Conservation (phyloP, 2,329 filamentous ascomycete genomes). For the Zymoseptoria passerinii region DNA sequence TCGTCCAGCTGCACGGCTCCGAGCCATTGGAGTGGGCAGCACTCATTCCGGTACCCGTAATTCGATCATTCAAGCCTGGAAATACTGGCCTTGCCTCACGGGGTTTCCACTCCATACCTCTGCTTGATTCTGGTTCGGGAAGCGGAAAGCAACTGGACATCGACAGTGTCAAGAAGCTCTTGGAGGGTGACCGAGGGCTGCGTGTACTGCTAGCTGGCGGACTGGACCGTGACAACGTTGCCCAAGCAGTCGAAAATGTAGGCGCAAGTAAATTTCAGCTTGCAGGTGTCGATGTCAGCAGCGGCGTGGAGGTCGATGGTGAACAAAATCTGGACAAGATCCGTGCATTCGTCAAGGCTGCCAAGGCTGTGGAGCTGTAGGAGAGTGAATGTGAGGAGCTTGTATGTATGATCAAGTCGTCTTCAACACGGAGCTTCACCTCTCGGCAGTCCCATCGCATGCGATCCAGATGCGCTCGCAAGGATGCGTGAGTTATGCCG, state of each 20-base stretch:
- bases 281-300: constrained; percentile 84
- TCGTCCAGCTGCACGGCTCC: constrained; percentile 86
- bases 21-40: constrained; percentile 89
- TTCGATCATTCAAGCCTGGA: constrained; percentile 72
- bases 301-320: constrained; percentile 79
- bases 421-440: not conserved
- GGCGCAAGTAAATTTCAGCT: constrained; percentile 54
- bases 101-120: constrained; percentile 73
- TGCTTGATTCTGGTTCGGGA: constrained; percentile 79
- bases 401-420: not conserved
- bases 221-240: constrained; percentile 70
- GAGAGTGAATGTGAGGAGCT: not conserved
- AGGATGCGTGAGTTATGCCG: not conserved
- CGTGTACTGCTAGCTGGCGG: constrained; percentile 79
- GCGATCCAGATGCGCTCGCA: not conserved
- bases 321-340: constrained; percentile 77
- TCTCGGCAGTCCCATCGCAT: not conserved
- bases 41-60: constrained; percentile 84
- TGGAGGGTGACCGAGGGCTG: constrained; percentile 62
- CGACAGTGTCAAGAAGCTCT: constrained; percentile 55
- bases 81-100: constrained; percentile 63
- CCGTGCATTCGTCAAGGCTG: constrained; percentile 65
- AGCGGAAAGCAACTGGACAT: constrained; percentile 72
- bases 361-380: constrained; percentile 43
- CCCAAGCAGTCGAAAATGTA: constrained; percentile 53